phyloP scores from a whole-genome alignment of 306 rosid genomes.

The Vigna unguiculata region DNA sequence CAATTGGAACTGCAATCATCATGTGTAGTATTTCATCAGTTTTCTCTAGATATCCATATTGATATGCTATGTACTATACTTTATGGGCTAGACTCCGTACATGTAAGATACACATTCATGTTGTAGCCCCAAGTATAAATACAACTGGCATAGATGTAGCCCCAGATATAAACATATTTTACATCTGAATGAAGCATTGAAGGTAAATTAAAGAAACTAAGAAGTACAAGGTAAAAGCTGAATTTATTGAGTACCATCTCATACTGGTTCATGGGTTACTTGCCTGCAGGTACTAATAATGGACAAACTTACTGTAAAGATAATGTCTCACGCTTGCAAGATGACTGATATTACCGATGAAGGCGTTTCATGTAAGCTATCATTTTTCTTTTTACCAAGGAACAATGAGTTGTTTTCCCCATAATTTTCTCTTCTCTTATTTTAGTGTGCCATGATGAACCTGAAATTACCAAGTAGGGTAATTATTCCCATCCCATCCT shows the following conservation, averaged over 20 bases:
- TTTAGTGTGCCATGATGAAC: constrained; percentile 13
- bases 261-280: constrained; percentile 42
- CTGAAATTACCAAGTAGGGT: neutral
- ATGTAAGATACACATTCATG: constrained; percentile 21
- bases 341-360: constrained; percentile 97
- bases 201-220: constrained; percentile 31
- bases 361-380: constrained; percentile 88
- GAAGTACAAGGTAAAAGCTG: constrained; percentile 16
- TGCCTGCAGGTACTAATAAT: constrained; percentile 86
- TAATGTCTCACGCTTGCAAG: constrained; percentile 96
- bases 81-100: constrained; percentile 13
- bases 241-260: constrained; percentile 29
- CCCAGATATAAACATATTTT: constrained; percentile 30
- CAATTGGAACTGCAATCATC: constrained; percentile 3
- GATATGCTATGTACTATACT: constrained; percentile 29
- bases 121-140: constrained; percentile 24
- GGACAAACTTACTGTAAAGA: constrained; percentile 95
- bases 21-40: constrained; percentile 1
- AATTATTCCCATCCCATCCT: neutral
- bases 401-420: neutral
- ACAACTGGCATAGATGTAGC: constrained; percentile 21
- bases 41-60: constrained; percentile 27
- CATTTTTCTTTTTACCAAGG: neutral
- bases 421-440: constrained; percentile 35
- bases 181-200: constrained; percentile 34